phyloP scores from a whole-genome alignment of 2,329 filamentous ascomycete species.

The Pestalotiopsis sp. region DNA sequence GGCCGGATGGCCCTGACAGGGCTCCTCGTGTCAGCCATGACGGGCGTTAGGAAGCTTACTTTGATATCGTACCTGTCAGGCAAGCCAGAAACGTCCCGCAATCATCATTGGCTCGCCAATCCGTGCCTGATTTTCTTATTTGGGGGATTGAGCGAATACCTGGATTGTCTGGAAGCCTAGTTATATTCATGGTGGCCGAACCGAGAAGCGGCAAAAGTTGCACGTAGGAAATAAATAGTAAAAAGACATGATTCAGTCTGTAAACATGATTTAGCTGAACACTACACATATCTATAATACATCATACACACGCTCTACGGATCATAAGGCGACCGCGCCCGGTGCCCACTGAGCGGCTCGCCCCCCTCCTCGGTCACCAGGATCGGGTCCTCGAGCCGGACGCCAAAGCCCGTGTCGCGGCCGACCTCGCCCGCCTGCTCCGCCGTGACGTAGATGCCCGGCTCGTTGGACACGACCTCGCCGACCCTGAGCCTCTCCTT shows the following conservation, averaged over 20 bases:
- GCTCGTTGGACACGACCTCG: slow-evolving; percentile 30
- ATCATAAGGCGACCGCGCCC: slow-evolving; percentile 31
- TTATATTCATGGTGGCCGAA: background rate
- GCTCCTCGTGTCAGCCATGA: background rate
- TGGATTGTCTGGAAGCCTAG: background rate
- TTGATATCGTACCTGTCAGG: background rate
- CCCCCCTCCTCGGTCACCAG: slow-evolving; percentile 29
- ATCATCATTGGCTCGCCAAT: background rate
- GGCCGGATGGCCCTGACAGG: background rate
- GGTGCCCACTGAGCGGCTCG: slow-evolving; percentile 27
- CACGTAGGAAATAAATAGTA: no score
- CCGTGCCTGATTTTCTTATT: background rate
- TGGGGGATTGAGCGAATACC: background rate
- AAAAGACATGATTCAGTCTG: no score
- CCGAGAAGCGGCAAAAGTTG: background rate
- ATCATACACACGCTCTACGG: slow-evolving; percentile 13
- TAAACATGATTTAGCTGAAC: background rate
- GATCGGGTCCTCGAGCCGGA: slow-evolving; percentile 31
- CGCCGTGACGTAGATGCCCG: slow-evolving; percentile 33
- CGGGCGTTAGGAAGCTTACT: background rate
- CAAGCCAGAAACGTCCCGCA: background rate
- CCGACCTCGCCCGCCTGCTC: slow-evolving; percentile 29
- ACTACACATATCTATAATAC: background rate
- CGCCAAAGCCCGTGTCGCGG: slow-evolving; percentile 26
- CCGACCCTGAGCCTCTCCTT: slow-evolving; percentile 27